Evolutionary conservation across 495 filamentous ascomycete genomes (phyloP).

Genomic region (Aspergillus sclerotiicarbonarius): DNA sequence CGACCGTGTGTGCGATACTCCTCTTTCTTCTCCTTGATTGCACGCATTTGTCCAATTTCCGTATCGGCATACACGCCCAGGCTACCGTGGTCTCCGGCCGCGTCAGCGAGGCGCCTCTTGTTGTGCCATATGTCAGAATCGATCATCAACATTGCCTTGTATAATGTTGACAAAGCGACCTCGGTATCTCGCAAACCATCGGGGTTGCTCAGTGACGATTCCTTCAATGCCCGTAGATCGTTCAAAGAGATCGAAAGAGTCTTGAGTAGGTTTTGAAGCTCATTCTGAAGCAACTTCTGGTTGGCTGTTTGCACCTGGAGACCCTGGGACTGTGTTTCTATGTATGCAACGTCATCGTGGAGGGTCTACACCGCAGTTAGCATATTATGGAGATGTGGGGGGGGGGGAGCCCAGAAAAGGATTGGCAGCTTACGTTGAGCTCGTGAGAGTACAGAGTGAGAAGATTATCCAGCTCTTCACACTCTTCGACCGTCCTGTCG

Average conservation of each 20-base stretch:
- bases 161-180: constrained; percentile 70
- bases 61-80: constrained; percentile 66
- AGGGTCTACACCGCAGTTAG: constrained; percentile 67
- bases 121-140: constrained; percentile 70
- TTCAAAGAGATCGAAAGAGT: constrained; percentile 80
- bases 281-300: constrained; percentile 87
- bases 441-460: constrained; percentile 93
- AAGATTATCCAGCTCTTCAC: constrained; percentile 91
- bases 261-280: constrained; percentile 75
- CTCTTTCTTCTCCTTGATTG: constrained; percentile 89
- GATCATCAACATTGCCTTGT: constrained; percentile 92
- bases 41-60: constrained; percentile 87
- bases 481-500: constrained; percentile 85
- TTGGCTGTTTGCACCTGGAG: constrained; percentile 96
- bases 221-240: constrained; percentile 69
- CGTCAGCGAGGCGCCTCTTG: constrained; percentile 44
- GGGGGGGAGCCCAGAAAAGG: not conserved
- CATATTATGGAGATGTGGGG: constrained; percentile 1
- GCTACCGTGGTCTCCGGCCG: constrained; percentile 50
- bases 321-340: constrained; percentile 95
- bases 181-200: constrained; percentile 76
- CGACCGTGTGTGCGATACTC: constrained; percentile 71
- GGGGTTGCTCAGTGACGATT: constrained; percentile 68
- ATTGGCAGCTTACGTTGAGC: constrained; percentile 66
- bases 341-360: constrained; percentile 92